Evolutionary conservation across 108 stramenopile species (phyloP).

Genomic region (Skeletonema menzelii): DNA sequence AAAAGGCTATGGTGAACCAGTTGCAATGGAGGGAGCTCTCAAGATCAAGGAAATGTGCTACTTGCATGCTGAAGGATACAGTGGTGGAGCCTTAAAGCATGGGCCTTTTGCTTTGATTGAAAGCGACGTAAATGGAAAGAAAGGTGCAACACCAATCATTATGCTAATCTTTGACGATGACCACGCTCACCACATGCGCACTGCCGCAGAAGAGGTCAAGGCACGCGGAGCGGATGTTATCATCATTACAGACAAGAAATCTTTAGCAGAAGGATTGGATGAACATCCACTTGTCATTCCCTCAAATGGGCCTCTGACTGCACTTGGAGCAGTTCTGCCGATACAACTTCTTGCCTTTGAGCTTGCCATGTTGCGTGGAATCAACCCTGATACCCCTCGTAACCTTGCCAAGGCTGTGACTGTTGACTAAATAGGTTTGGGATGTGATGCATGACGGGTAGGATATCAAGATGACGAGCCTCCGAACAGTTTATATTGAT

Average conservation of each 20-base stretch:
- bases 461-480: too few species aligned
- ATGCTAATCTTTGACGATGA: slow-evolving; percentile 98
- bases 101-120: slow-evolving; percentile 98
- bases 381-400: slow-evolving; percentile 98
- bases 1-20: slow-evolving; percentile 95
- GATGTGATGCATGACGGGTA: too few species aligned
- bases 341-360: slow-evolving; percentile 98
- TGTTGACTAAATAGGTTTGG: slow-evolving; percentile 96
- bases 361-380: slow-evolving; percentile 94
- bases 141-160: slow-evolving; percentile 98
- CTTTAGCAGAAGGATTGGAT: slow-evolving; percentile 81
- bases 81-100: slow-evolving; percentile 99
- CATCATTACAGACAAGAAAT: slow-evolving; percentile 91
- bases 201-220: slow-evolving; percentile 94
- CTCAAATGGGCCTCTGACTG: slow-evolving; percentile 95
- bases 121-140: slow-evolving; percentile 80
- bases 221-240: slow-evolving; percentile 97
- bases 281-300: slow-evolving; percentile 93
- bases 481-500: neutral
- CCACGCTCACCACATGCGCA: slow-evolving; percentile 94
- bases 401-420: slow-evolving; percentile 99
- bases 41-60: slow-evolving; percentile 99
- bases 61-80: slow-evolving; percentile 98
- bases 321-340: slow-evolving; percentile 92
- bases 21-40: slow-evolving; percentile 96